Conservation (phyloP, 805 yeast species). For the Candida ovalis region DNA sequence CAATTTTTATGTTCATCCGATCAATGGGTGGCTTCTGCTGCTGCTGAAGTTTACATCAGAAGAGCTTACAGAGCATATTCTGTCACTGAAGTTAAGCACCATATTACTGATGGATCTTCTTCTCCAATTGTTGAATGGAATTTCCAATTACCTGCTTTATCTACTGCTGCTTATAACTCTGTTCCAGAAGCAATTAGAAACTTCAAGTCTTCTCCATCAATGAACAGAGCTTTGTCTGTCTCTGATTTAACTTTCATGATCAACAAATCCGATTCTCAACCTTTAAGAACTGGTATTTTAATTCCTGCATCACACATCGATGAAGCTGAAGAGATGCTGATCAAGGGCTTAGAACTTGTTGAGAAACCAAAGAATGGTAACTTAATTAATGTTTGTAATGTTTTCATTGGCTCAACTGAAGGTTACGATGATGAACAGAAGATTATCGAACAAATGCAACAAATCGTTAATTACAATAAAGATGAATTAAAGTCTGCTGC, state of each 20-base stretch:
- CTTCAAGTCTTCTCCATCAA: constrained; percentile 34
- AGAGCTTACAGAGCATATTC: constrained; percentile 97
- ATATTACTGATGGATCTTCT: constrained; percentile 40
- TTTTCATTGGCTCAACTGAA: constrained; percentile 69
- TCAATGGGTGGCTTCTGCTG: constrained; percentile 89
- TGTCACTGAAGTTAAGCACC: constrained; percentile 70
- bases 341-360: constrained; percentile 69
- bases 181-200: constrained; percentile 47
- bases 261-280: constrained; percentile 60
- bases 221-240: constrained; percentile 88
- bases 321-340: constrained; percentile 80
- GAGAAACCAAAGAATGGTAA: constrained; percentile 45
- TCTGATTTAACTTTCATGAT: constrained; percentile 87
- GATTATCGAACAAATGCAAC: constrained; percentile 57
- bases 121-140: constrained; percentile 81
- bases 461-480: constrained; percentile 61
- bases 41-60: constrained; percentile 93
- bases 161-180: constrained; percentile 71
- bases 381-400: constrained; percentile 77
- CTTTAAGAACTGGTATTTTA: constrained; percentile 79
- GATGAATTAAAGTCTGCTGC: constrained; percentile 68
- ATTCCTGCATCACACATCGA: constrained; percentile 80
- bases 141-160: constrained; percentile 75
- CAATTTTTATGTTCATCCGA: constrained; percentile 84
- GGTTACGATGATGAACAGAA: constrained; percentile 72